Base-by-base conservation (phyloP, 2,329 filamentous ascomycete genomes). In the Hypoxylon sp. region DNA sequence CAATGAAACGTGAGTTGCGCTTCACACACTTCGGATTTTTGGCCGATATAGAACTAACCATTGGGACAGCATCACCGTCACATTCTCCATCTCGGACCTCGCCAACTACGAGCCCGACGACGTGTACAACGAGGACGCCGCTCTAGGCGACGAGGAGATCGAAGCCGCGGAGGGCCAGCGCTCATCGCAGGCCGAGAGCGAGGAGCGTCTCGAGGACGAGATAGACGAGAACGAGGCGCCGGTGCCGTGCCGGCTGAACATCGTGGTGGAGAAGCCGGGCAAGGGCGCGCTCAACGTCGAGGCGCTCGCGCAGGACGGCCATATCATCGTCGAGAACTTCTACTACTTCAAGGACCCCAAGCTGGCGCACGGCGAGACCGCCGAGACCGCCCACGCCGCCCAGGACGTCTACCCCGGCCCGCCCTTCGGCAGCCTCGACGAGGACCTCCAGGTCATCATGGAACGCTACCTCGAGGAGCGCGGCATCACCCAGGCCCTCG, bases 381-480 rank as follows among this genome's bases (percentile, higher is more conserved):
- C 93, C 72, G 94, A 97, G 77, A 87, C 89, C 79, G 89, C 92
- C 73, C 94, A 94, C 86, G 85, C 88, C 75, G 88, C 93, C 77
- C 89, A 92, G 80, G 90, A 90, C 71, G 82, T 94, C 74, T 99
- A 98, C 85, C 91, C 93, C 46, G 96, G 96, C 62, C 96, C 96
- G 69, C 92, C 94, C 61, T 98, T 98, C 81, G 91, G 90, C 82
- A 97, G 93, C 85, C 90, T 99, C 66, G 96, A 99, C 79, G 94
- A 98, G 84, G 95, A 98, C 80, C 89, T 99, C 49, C 95, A 98
- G 86, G 87, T 94, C 60, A 87, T 97, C 75, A 87, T 98, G 80
- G 95, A 98, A 87, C 90, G 92, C 75, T 99, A 95, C 85, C 88
- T 99, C 71, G 94, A 97, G 82, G 96, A 98, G 88, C 90, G 96